Evolutionary conservation across 345 rosid species (phyloP).

Genomic region (Anastatica hierochuntica): DNA sequence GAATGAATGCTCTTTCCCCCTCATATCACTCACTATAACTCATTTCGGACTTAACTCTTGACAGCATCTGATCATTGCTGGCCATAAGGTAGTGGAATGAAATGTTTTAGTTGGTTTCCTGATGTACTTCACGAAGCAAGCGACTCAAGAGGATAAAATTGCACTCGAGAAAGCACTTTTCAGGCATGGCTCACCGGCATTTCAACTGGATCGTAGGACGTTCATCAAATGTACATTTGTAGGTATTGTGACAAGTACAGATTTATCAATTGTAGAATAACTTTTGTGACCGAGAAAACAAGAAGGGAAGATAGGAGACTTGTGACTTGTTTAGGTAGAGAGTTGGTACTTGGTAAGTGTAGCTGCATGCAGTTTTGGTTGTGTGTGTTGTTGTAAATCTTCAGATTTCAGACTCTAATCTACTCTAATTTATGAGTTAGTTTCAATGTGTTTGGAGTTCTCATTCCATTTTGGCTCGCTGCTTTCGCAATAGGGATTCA

Average conservation of each 20-base stretch:
- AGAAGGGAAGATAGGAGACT: conserved; percentile 11
- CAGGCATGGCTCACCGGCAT: too few relatives aligned
- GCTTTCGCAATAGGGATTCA: not conserved
- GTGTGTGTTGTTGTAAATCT: conserved; percentile 24
- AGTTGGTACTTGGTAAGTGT: conserved; percentile 18
- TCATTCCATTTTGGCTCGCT: too few relatives aligned
- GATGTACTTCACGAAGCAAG: too few relatives aligned
- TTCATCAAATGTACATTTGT: conserved; percentile 43
- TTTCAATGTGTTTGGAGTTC: conserved; percentile 4
- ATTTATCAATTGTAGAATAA: conserved; percentile 20
- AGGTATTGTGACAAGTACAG: conserved; percentile 47
- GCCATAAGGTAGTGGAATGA: too few relatives aligned
- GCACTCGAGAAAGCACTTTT: conserved; percentile 9
- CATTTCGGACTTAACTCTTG: not conserved
- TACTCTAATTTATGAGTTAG: conserved; percentile 12
- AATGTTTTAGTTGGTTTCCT: too few relatives aligned
- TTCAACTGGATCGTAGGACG: conserved; percentile 9
- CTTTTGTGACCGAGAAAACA: conserved; percentile 3
- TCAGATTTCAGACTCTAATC: conserved; percentile 19
- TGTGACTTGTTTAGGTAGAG: conserved; percentile 16
- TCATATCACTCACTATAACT: not conserved
- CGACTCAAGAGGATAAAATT: not conserved
- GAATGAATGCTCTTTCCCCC: not conserved
- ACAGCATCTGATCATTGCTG: conserved; percentile 8
- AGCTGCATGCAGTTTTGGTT: conserved; percentile 30